Evolutionary conservation across 495 filamentous ascomycete species (phyloP).

Genomic region (Sphaerosporella brunnea): DNA sequence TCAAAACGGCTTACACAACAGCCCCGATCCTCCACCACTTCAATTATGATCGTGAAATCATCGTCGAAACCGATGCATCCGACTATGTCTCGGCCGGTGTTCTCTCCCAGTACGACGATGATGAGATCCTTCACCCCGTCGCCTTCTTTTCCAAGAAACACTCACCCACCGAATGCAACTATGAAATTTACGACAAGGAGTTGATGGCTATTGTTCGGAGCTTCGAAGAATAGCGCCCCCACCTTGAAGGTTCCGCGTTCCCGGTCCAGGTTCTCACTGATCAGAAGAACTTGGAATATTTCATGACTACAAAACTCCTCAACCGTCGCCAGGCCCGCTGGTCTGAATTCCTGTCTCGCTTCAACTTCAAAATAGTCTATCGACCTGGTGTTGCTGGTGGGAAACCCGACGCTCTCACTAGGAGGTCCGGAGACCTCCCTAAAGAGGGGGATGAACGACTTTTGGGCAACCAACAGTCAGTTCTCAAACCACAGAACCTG

Average conservation of each 20-base stretch:
- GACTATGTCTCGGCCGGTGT: slow-evolving; percentile 7
- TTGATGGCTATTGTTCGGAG: slow-evolving; percentile 6
- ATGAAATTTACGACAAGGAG: slow-evolving; percentile 10
- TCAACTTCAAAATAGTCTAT: slow-evolving; percentile 11
- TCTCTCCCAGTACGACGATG: slow-evolving; percentile 1
- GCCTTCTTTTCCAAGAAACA: slow-evolving; percentile 9
- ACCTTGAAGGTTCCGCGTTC: slow-evolving; percentile 11
- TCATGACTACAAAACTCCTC: slow-evolving; percentile 11
- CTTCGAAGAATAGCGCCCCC: slow-evolving; percentile 22
- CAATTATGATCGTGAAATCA: background rate
- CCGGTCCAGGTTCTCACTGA: slow-evolving; percentile 14
- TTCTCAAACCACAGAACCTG: slow-evolving; percentile 1
- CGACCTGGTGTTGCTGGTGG: slow-evolving; percentile 9
- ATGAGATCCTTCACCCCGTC: background rate
- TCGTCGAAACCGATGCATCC: slow-evolving; percentile 8
- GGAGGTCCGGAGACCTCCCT: slow-evolving; percentile 7
- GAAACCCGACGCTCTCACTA: slow-evolving; percentile 10
- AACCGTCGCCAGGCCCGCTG: slow-evolving; percentile 2
- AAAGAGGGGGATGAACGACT: slow-evolving; percentile 8
- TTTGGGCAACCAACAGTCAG: background rate
- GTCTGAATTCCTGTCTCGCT: slow-evolving; percentile 7
- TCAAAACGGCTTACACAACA: background rate
- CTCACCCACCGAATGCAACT: slow-evolving; percentile 8
- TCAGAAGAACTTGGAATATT: slow-evolving; percentile 22
- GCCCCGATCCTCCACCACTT: slow-evolving; percentile 6